Base-by-base conservation (phyloP, 2,329 filamentous ascomycete species). In the Zymoseptoria pseudotritici region DNA sequence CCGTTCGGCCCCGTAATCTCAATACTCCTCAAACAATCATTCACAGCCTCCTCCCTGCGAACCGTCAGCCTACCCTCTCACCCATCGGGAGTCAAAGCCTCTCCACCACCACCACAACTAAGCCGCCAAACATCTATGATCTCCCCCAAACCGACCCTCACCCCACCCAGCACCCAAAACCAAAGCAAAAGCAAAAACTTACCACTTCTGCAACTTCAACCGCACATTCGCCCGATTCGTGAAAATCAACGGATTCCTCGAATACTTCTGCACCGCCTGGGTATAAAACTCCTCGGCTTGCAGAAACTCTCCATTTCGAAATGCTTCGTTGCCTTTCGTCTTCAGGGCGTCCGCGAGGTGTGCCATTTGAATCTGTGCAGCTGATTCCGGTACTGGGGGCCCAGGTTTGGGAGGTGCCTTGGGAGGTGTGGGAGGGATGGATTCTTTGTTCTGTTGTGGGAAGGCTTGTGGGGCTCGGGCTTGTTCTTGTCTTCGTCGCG, bases 141-240 rank as follows among this genome's bases (percentile, higher is more conserved):
- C 26, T 29, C 26, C 26, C 26, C 26, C 26, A 29, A 29, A 29
- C 26, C 2, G 26, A 2, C 8, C 26, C 7, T 29, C 26, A 9
- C 26, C 8, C 2, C 26, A 9, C 26, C 7, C 26, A 29, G 9
- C 26, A 29, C 26, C 26, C 26, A 9, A 8, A 29, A 29, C 2
- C 26, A 29, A 9, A 29, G 26, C 26, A 29, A 29, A 9, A 29
- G 26, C 26, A 29, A 29, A 9, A 8, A 29, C 26, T 29, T 7
- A 29, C 26, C 87, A 95, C 67, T 85, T 80, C 61, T 82, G 77
- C 21, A 96, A 82, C 75, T 88, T 89, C 60, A 94, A 80, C 50
- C 91, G 85, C 3, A 88, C 86, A 76, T 96, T 88, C 56, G 91
- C 90, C 57, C 92, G 89, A 76, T 97, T 97, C 49, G 91, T 93